phyloP scores from a whole-genome alignment of 1,284 basidiomycete species.

The Sporisorium iseilematis-ciliati region DNA sequence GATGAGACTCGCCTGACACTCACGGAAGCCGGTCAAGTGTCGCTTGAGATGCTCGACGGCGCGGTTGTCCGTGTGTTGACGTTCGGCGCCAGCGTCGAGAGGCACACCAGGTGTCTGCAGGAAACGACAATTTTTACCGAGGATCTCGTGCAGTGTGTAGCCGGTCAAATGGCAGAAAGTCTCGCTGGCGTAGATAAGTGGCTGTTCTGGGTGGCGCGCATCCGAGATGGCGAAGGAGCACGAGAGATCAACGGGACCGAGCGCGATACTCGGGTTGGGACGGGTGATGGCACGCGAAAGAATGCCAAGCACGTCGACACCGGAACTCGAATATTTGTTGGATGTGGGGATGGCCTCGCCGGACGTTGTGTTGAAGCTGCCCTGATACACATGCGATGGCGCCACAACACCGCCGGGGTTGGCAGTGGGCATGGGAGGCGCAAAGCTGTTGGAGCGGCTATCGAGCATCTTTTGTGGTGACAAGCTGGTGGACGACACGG shows the following conservation, averaged over 20 bases:
- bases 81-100: slow-evolving; percentile 76
- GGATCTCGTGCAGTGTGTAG: slow-evolving; percentile 75
- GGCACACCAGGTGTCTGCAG: slow-evolving; percentile 81
- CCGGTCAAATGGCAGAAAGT: slow-evolving; percentile 85
- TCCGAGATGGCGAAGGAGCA: slow-evolving; percentile 91
- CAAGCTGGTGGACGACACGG: slow-evolving; percentile 33
- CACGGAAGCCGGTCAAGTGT: slow-evolving; percentile 44
- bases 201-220: slow-evolving; percentile 80
- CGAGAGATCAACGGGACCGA: slow-evolving; percentile 91
- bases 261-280: slow-evolving; percentile 79
- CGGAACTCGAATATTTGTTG: slow-evolving; percentile 82
- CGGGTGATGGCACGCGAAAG: slow-evolving; percentile 82
- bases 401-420: slow-evolving; percentile 3
- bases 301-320: slow-evolving; percentile 88
- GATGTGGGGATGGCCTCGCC: slow-evolving; percentile 37
- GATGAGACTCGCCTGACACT: slow-evolving; percentile 84
- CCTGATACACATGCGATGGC: slow-evolving; percentile 36
- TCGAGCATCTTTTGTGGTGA: slow-evolving; percentile 44
- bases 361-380: slow-evolving; percentile 35
- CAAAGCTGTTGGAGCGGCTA: slow-evolving; percentile 32
- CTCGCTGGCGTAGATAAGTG: slow-evolving; percentile 88
- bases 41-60: slow-evolving; percentile 74
- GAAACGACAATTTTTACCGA: slow-evolving; percentile 69
- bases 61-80: slow-evolving; percentile 78
- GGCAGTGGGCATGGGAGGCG: slow-evolving; percentile 3